Conservation (phyloP, 495 filamentous ascomycete species). For the Penicillium soppii region DNA sequence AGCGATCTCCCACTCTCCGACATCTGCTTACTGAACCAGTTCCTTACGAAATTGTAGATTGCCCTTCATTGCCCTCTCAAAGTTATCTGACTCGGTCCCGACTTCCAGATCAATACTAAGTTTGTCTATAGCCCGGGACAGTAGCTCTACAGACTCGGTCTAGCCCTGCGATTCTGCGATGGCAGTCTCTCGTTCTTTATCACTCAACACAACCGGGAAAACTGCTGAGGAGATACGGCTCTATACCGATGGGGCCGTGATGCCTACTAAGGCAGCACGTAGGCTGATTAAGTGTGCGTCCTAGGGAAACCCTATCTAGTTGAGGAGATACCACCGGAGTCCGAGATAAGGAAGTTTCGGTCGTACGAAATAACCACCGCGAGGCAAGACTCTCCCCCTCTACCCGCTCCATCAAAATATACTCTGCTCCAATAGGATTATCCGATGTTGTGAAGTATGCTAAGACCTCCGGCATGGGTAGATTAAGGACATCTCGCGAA, state of each 20-base stretch:
- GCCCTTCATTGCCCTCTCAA: conserved; percentile 17
- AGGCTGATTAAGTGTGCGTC: conserved; percentile 38
- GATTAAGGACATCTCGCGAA: conserved; percentile 28
- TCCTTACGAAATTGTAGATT: conserved; percentile 23
- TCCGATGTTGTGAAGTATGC: conserved; percentile 25
- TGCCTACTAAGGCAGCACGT: conserved; percentile 33
- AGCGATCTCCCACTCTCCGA: conserved; percentile 18
- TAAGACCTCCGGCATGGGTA: conserved; percentile 32
- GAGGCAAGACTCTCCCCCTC: conserved; percentile 34
- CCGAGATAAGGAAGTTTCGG: conserved; percentile 28
- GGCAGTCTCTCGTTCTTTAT: conserved; percentile 28
- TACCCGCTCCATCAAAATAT: conserved; percentile 39
- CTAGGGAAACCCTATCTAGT: conserved; percentile 35
- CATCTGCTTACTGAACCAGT: conserved; percentile 22
- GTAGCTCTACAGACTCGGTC: conserved; percentile 36
- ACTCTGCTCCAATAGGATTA: conserved; percentile 37
- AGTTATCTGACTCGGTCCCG: conserved; percentile 28
- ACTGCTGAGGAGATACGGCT: conserved; percentile 19
- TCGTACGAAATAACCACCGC: conserved; percentile 33
- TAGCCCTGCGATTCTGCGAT: conserved; percentile 33
- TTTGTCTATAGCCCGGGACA: conserved; percentile 26
- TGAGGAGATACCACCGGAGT: conserved; percentile 35
- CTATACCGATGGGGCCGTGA: conserved; percentile 31
- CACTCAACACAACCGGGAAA: conserved; percentile 29
- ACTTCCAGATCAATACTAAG: conserved; percentile 28